Evolutionary conservation across 257 asterid genomes (phyloP).

Genomic region (Scutellaria minor): DNA sequence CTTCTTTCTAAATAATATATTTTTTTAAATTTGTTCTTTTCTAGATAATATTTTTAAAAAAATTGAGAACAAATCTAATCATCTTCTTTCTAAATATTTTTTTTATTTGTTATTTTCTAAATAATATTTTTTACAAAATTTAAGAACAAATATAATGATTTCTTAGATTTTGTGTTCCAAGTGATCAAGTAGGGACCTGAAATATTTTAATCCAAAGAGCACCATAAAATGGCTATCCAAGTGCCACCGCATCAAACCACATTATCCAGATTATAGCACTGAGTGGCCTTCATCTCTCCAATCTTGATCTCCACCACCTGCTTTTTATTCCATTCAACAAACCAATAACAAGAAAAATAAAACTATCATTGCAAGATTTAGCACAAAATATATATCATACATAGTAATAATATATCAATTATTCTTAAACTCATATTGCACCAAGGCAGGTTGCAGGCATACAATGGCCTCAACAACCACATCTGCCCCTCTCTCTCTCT

Average conservation of each 20-base stretch:
- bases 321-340: constrained; percentile 7
- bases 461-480: constrained; percentile 61
- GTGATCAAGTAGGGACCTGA: constrained; percentile 22
- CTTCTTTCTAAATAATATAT: too few relatives aligned
- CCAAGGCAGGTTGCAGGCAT: background rate
- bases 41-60: too few relatives aligned
- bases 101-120: too few relatives aligned
- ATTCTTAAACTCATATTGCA: background rate
- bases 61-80: too few relatives aligned
- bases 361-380: too few relatives aligned
- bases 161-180: too few relatives aligned
- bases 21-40: too few relatives aligned
- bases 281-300: constrained; percentile 55
- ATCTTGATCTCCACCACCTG: constrained; percentile 23
- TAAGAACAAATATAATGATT: too few relatives aligned
- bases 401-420: background rate
- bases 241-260: constrained; percentile 50
- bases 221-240: constrained; percentile 51
- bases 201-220: constrained; percentile 46
- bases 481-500: constrained; percentile 59
- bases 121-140: too few relatives aligned
- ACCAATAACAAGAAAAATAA: background rate
- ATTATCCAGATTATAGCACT: constrained; percentile 52
- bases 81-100: too few relatives aligned
- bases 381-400: background rate